Conservation (phyloP, 73 alveolate genomes). For the Paramecium pentaurelia region DNA sequence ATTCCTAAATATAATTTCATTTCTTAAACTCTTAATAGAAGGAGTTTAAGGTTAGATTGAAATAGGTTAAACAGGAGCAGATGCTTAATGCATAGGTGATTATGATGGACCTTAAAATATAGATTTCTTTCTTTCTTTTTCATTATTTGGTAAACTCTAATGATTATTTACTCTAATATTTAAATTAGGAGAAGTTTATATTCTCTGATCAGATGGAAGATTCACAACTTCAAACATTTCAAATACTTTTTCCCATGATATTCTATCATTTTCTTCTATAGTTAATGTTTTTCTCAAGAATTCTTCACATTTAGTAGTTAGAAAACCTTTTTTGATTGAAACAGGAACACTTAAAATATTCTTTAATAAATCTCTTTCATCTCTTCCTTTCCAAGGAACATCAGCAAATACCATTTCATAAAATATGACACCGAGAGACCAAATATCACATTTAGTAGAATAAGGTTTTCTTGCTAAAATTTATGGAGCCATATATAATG, state of each 20-base stretch:
- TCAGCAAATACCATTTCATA: conserved; percentile 70
- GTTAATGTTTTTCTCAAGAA: conserved; percentile 36
- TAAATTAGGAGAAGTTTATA: background rate
- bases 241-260: conserved; percentile 55
- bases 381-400: conserved; percentile 65
- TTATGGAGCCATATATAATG: conserved; percentile 80
- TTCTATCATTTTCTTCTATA: conserved; percentile 59
- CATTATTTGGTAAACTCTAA: background rate
- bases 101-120: background rate
- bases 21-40: background rate
- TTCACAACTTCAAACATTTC: conserved; percentile 45
- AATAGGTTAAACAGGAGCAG: background rate
- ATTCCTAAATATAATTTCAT: conserved; percentile 31
- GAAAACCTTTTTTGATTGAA: background rate
- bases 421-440: conserved; percentile 83
- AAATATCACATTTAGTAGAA: conserved; percentile 80
- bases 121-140: conserved; percentile 4
- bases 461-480: conserved; percentile 80
- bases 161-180: background rate
- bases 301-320: conserved; percentile 27
- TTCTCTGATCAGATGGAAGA: background rate
- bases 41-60: background rate
- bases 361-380: conserved; percentile 52
- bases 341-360: conserved; percentile 52
- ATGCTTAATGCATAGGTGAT: background rate